A percentile compares a stretch with the other conserved stretches of the same genome.
Evolutionary conservation across 2,329 filamentous ascomycete genomes (phyloP).

Genomic region (Tolypocladium amazonense): DNA sequence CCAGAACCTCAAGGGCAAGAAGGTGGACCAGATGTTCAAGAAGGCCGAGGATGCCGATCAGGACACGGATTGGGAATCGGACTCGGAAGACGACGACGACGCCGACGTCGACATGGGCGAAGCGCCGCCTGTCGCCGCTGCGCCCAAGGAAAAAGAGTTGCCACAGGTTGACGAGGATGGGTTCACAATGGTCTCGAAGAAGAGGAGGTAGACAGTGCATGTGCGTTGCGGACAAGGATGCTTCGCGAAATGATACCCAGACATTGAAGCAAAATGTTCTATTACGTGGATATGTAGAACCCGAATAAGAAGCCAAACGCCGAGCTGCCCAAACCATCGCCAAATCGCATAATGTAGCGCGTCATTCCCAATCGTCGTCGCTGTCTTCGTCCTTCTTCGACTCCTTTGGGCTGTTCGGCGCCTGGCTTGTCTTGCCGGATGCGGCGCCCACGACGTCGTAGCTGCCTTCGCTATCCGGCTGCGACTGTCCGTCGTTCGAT

Average conservation of each 20-base stretch:
- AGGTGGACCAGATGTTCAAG: slow-evolving; percentile 42
- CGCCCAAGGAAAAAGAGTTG: slow-evolving; percentile 50
- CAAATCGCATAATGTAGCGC: background rate
- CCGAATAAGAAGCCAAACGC: slow-evolving; percentile 19
- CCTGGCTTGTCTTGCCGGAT: slow-evolving; percentile 67
- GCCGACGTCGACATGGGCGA: slow-evolving; percentile 59
- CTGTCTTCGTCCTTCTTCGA: slow-evolving; percentile 37
- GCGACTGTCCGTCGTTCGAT: slow-evolving; percentile 82
- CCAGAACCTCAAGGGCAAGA: slow-evolving; percentile 49
- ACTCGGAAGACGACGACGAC: slow-evolving; percentile 47
- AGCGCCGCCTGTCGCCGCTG: slow-evolving; percentile 49
- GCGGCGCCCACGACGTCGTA: slow-evolving; percentile 83
- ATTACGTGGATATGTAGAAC: slow-evolving; percentile 1
- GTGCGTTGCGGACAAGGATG: background rate
- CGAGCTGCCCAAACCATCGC: slow-evolving; percentile 14
- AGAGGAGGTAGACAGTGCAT: slow-evolving; percentile 41
- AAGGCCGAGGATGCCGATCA: slow-evolving; percentile 44
- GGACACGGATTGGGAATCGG: slow-evolving; percentile 52
- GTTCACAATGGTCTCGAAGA: slow-evolving; percentile 64
- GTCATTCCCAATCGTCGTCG: slow-evolving; percentile 11
- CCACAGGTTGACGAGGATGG: slow-evolving; percentile 74
- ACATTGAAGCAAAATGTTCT: slow-evolving; percentile 6
- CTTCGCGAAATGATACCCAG: slow-evolving; percentile 14
- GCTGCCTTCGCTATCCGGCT: slow-evolving; percentile 87
- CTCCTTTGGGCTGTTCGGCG: slow-evolving; percentile 56